These are phyloP conservation scores for Aquilaria agallochum DNA, from an alignment of 441 rosid species.

Conservation along the genomic window DNA sequence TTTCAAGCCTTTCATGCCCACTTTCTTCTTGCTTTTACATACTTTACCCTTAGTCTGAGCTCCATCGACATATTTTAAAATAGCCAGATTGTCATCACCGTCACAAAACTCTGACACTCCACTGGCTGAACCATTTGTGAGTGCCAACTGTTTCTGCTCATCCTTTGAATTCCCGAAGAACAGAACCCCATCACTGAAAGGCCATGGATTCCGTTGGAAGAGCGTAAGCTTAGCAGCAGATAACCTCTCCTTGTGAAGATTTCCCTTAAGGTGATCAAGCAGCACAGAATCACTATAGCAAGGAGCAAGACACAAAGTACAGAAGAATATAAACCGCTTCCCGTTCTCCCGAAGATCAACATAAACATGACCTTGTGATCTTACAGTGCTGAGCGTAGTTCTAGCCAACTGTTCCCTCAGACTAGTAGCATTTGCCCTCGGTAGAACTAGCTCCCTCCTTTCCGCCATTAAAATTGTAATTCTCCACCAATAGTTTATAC, in stretches of 20 bases:
- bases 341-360: conserved; percentile 82
- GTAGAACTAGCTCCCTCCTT: conserved; percentile 52
- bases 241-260: conserved; percentile 67
- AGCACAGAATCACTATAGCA: conserved; percentile 73
- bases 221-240: conserved; percentile 71
- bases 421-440: conserved; percentile 34
- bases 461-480: conserved; percentile 40
- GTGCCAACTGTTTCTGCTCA: conserved; percentile 23
- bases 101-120: conserved; percentile 27
- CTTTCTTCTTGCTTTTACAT: conserved; percentile 14
- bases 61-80: conserved; percentile 42
- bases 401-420: conserved; percentile 66
- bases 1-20: conserved; percentile 16
- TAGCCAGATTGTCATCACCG: conserved; percentile 37
- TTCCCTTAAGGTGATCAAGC: conserved; percentile 79
- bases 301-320: conserved; percentile 80
- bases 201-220: conserved; percentile 79
- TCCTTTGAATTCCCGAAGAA: conserved; percentile 58
- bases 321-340: conserved; percentile 70
- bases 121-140: conserved; percentile 15
- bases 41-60: conserved; percentile 12
- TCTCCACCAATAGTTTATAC: conserved; percentile 26
- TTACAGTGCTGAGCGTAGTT: conserved; percentile 53
- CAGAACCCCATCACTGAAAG: conserved; percentile 79
- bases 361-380: conserved; percentile 71